Percentiles rank a stretch among this genome's conserved stretches.
Conservation (phyloP, 1,139 yeast species). For the Hansenula sp. region DNA sequence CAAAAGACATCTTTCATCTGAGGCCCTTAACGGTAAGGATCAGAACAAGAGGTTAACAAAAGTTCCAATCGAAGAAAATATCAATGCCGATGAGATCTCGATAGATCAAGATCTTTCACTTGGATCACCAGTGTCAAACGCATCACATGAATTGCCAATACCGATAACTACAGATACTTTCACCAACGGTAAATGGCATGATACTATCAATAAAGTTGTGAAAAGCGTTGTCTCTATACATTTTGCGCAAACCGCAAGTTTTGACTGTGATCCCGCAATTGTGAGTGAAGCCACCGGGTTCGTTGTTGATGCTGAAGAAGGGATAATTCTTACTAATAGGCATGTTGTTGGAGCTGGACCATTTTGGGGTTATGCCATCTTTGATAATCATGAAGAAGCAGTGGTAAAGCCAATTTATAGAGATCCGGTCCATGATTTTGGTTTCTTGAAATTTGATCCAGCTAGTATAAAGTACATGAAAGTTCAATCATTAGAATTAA, state of each 20-base stretch:
- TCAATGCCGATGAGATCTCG: not conserved
- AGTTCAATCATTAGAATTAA: conserved; percentile 59
- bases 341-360: conserved; percentile 97
- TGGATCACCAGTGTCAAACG: not conserved
- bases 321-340: conserved; percentile 84
- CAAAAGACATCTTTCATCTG: not conserved
- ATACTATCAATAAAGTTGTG: conserved; percentile 77
- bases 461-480: conserved; percentile 66
- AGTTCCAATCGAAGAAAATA: not conserved
- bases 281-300: conserved; percentile 94
- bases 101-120: conserved; percentile 1
- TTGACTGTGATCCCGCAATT: conserved; percentile 79
- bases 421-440: conserved; percentile 87
- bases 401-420: conserved; percentile 78
- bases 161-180: not conserved
- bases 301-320: conserved; percentile 80
- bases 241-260: conserved; percentile 79
- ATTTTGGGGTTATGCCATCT: conserved; percentile 83
- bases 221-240: conserved; percentile 86
- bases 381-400: conserved; percentile 93
- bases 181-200: conserved; percentile 55
- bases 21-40: not conserved
- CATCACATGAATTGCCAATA: not conserved
- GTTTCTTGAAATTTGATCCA: conserved; percentile 76
- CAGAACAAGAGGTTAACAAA: not conserved